A percentile compares a stretch with the other conserved stretches of the same genome.
Conservation (phyloP, 805 yeast species). For the Yueomyces sinensis region DNA sequence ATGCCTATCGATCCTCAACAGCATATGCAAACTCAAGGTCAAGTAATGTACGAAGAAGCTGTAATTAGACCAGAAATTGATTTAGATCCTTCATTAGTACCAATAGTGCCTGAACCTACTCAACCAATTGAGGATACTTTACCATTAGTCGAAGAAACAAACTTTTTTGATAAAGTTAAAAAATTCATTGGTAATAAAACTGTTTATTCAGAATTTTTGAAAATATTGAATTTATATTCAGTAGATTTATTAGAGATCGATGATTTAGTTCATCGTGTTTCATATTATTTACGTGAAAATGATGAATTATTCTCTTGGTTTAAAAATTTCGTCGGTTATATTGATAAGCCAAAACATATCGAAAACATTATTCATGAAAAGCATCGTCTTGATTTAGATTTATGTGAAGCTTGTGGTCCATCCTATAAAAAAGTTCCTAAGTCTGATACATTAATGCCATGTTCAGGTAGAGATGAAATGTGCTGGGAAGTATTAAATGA, state of each 20-base stretch:
- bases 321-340: constrained; percentile 79
- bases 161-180: constrained; percentile 86
- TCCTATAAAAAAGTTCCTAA: constrained; percentile 88
- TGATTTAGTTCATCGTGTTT: constrained; percentile 72
- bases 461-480: constrained; percentile 97
- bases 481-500: constrained; percentile 98
- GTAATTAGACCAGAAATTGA: constrained; percentile 29
- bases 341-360: constrained; percentile 71
- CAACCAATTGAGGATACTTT: constrained; percentile 41
- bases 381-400: constrained; percentile 77
- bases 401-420: constrained; percentile 92
- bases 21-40: constrained; percentile 3
- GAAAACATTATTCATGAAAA: constrained; percentile 81
- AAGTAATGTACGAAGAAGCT: constrained; percentile 8
- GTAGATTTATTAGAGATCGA: constrained; percentile 81
- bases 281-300: constrained; percentile 71
- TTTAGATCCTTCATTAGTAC: constrained; percentile 56
- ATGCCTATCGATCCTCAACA: constrained; percentile 1
- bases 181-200: constrained; percentile 79
- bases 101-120: constrained; percentile 78
- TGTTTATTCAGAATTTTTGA: constrained; percentile 83
- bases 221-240: constrained; percentile 73
- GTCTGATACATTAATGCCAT: constrained; percentile 90
- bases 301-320: constrained; percentile 82
- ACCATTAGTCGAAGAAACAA: constrained; percentile 68